These are phyloP conservation scores for Exophiala sp. DNA, from an alignment of 2,329 filamentous ascomycete genomes.

Conservation along the genomic window DNA sequence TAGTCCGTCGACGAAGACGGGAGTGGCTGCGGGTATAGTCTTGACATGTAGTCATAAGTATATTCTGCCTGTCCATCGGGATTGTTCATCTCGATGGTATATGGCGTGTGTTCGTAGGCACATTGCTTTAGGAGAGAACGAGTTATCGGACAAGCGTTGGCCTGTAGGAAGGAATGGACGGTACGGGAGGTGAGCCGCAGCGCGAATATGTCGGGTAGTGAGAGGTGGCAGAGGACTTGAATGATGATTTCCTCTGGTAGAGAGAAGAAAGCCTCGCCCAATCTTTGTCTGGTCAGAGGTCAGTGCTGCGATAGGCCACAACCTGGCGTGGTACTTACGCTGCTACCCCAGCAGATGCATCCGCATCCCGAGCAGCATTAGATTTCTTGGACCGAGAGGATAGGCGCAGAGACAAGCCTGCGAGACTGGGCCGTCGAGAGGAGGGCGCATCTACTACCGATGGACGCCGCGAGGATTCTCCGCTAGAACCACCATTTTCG, in stretches of 20 bases:
- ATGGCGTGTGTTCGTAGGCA: conserved; percentile 5
- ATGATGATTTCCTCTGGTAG: conserved; percentile 22
- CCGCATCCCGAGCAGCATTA: conserved; percentile 1
- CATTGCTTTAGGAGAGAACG: conserved; percentile 10
- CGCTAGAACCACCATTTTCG: conserved; percentile 14
- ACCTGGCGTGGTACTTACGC: conserved; percentile 10
- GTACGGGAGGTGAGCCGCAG: conserved; percentile 17
- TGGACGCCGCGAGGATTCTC: conserved; percentile 14
- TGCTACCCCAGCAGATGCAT: not conserved
- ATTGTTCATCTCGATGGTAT: not conserved
- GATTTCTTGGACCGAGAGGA: conserved; percentile 16
- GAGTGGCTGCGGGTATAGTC: conserved; percentile 15
- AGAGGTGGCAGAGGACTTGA: conserved; percentile 21
- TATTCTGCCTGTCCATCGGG: conserved; percentile 1
- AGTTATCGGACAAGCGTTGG: conserved; percentile 11
- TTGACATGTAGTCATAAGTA: conserved; percentile 17
- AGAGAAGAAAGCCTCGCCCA: conserved; percentile 19
- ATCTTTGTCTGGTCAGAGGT: conserved; percentile 9
- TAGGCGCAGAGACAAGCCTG: conserved; percentile 11
- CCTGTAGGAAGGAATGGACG: conserved; percentile 8
- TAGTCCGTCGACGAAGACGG: conserved; percentile 18
- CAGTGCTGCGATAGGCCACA: not conserved
- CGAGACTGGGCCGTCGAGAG: conserved; percentile 16
- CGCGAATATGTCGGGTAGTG: conserved; percentile 10
- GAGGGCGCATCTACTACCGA: conserved; percentile 9